Evolutionary conservation across 768 basidiomycete genomes (phyloP), one percentile per base, ranked within the genome.

Genomic region (Cubamyces sp.): DNA sequence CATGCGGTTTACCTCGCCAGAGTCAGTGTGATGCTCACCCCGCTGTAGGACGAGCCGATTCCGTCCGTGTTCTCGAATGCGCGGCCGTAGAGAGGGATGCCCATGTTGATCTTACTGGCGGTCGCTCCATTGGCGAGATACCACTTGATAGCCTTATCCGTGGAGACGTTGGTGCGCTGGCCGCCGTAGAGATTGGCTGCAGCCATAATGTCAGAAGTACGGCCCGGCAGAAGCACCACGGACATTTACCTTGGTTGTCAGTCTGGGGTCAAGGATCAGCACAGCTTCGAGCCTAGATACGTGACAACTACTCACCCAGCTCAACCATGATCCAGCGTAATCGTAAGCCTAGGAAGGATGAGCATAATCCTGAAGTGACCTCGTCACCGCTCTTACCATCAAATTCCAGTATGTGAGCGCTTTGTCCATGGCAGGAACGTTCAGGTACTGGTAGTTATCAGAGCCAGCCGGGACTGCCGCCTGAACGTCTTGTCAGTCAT

Each of bases 11-110:
- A 43, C n/a, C 1, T 26, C 1, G 5, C 16, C 49, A 5, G 11
- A 3, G 5, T n/a, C 6, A 14, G 30, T 49, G 26, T n/a, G 12
- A 3, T 18, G 52, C 81, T 70, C 71, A 88, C 86, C 15, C 91
- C 90, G 28, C 71, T 83, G 76, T 87, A 94, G 3, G 90, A 71
- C 42, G 81, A 75, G 5, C 90, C 90, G 60, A 92, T 77, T 6
- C 88, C 88, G 39, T 71, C 68, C 0, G 91, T 93, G 34, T 83
- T 76, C 69, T 90, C 86, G 69, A 93, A 94, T 1, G 87, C 85
- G 67, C 87, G 86, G 0, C 91, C 92, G 68, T 93, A 94, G 3
- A 92, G 77, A 3, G 92, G 92, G 71, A 93, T 87, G 54, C 91
- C 92, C 71, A 93, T 76, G 41, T 81, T 82, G 42, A 93, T 82